Percentiles rank a stretch among this genome's conserved stretches.
These are phyloP conservation scores for Lodderomyces theae DNA, from an alignment of 1,139 yeast genomes.

Conservation along the genomic window DNA sequence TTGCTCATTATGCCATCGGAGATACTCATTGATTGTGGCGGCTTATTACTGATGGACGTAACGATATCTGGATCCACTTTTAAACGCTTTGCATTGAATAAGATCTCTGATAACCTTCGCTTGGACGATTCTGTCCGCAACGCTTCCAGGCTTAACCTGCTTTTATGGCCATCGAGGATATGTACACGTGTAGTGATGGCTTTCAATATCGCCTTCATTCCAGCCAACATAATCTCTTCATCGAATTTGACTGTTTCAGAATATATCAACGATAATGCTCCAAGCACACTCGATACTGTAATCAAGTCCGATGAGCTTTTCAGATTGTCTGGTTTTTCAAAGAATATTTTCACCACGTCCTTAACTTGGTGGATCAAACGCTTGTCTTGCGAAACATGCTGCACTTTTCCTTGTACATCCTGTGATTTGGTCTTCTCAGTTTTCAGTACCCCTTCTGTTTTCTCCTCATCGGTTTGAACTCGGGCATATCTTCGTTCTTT, in stretches of 20 bases:
- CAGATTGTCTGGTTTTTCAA: not conserved
- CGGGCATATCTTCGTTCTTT: conserved; percentile 54
- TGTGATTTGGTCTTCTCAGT: conserved; percentile 1
- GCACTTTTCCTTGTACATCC: conserved; percentile 1
- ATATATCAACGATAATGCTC: not conserved
- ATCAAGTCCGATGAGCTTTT: conserved; percentile 1
- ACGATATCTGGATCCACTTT: not conserved
- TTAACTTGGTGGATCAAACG: conserved; percentile 25
- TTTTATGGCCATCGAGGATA: not conserved
- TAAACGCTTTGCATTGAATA: conserved; percentile 1
- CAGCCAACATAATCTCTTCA: conserved; percentile 1
- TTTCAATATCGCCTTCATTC: not conserved
- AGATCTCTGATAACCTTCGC: conserved; percentile 4
- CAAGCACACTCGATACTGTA: not conserved
- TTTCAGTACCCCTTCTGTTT: conserved; percentile 4
- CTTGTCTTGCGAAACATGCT: conserved; percentile 18
- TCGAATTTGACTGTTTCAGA: not conserved
- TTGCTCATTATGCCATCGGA: conserved; percentile 2
- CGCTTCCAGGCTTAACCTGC: not conserved
- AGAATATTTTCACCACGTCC: conserved; percentile 25
- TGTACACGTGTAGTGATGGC: not conserved
- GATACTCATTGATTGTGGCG: conserved; percentile 4
- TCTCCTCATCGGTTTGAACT: conserved; percentile 26
- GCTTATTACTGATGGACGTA: not conserved
- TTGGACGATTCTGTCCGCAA: conserved; percentile 1